Base-by-base conservation (phyloP, 73 alveolate species). In the Strombidium stylifer region DNA sequence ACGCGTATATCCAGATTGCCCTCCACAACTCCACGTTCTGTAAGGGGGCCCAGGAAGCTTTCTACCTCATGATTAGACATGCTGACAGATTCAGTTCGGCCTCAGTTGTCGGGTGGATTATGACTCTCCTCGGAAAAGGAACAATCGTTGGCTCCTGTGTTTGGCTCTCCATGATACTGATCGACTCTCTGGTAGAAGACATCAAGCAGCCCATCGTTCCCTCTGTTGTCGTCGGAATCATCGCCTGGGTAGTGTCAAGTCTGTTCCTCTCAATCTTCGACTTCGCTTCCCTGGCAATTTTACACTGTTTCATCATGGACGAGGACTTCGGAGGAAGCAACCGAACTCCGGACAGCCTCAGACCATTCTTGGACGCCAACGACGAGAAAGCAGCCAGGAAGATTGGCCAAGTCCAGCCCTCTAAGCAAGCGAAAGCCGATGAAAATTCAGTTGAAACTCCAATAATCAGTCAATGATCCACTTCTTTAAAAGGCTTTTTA, bases 1-100 rank as follows among this genome's bases (percentile, higher is more conserved):
- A 95, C 46, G 98, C 99, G 0, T 95, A 93, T 82, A 91, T 93
- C 50, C 85, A 90, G 78, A 73, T 88, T n/a, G 91, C 98, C 26
- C 72, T 95, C 46, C 83, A 92, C 40, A 90, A 94, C 34, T 83
- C 76, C 49, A 61, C 68, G 37, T 95, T 95, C 93, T 95, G 98
- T 68, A 30, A 76, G 20, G 66, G 97, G 16, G 99, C 98, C 39
- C 80, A 93, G 91, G 90, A 82, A 12, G 96, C 98, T 2, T 84
- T 95, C 77, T 90, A 84, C 57, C 71, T 95, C 19, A 84, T 95
- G 26, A 59, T 93, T 10, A 83, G 97, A 62, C 93, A 95, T 57
- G 91, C 91, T 15, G 93, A 87, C 21, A 69, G 98, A 59, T 95
- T 90, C 73, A 59, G 93, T 1, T 55, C 93, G 27, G 87, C 90